Conservation (phyloP, 1,139 yeast species). For the Pichia sp. region DNA sequence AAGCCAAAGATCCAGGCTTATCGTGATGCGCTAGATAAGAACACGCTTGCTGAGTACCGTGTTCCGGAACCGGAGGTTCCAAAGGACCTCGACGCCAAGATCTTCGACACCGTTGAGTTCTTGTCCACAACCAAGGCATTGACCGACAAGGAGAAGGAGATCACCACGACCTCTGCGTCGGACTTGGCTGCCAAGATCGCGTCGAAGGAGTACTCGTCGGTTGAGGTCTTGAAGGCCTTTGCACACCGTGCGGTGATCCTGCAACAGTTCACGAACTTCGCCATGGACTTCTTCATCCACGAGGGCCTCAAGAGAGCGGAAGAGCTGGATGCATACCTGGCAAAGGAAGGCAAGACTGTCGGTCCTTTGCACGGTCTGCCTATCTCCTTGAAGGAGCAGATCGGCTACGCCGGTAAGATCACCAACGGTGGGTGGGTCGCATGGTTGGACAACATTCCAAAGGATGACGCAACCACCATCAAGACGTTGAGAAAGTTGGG, state of each 20-base stretch:
- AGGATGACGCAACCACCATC: constrained; percentile 47
- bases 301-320: constrained; percentile 54
- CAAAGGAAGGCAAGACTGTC: constrained; percentile 51
- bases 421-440: constrained; percentile 65
- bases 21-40: constrained; percentile 39
- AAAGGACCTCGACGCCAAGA: constrained; percentile 37
- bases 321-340: constrained; percentile 48
- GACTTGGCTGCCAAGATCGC: constrained; percentile 39
- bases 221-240: constrained; percentile 40
- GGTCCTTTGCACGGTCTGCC: constrained; percentile 83
- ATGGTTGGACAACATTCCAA: constrained; percentile 45
- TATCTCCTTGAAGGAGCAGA: constrained; percentile 72
- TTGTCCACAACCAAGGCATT: constrained; percentile 42
- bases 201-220: constrained; percentile 34
- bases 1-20: constrained; percentile 51
- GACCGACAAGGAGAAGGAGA: constrained; percentile 41
- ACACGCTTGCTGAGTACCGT: constrained; percentile 41
- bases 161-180: constrained; percentile 44
- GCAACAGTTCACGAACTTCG: constrained; percentile 55
- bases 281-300: constrained; percentile 53
- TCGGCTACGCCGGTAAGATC: constrained; percentile 51
- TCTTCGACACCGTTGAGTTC: constrained; percentile 45
- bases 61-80: constrained; percentile 42
- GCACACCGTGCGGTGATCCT: constrained; percentile 43
- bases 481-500: constrained; percentile 57